A percentile compares a stretch with the other conserved stretches of the same genome.
Conservation (phyloP, 371 early-diverging fungal species). For the Catenaria anguillulae region DNA sequence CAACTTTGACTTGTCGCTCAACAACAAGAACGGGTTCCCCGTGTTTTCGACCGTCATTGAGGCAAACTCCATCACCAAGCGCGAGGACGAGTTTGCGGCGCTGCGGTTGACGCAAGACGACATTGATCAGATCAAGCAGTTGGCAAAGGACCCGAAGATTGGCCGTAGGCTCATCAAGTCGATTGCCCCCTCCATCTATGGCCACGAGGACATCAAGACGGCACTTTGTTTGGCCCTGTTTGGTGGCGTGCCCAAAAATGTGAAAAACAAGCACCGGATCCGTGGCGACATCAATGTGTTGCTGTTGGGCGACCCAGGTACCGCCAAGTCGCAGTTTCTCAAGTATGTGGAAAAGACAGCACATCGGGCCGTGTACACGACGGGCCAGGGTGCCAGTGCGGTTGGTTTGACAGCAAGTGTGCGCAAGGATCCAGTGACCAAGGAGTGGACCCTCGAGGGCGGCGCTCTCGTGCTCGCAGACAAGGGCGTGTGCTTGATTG, state of each 20-base stretch:
- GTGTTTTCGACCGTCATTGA: slow-evolving; percentile 94
- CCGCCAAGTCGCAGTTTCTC: slow-evolving; percentile 98
- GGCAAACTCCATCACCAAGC: slow-evolving; percentile 80
- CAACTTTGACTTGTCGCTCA: slow-evolving; percentile 80
- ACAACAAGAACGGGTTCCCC: slow-evolving; percentile 92
- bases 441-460: slow-evolving; percentile 99
- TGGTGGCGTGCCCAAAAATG: slow-evolving; percentile 92
- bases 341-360: slow-evolving; percentile 94
- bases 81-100: slow-evolving; percentile 72
- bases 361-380: slow-evolving; percentile 93
- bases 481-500: slow-evolving; percentile 94
- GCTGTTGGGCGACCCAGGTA: slow-evolving; percentile 98
- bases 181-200: slow-evolving; percentile 98
- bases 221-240: slow-evolving; percentile 93
- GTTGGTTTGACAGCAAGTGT: slow-evolving; percentile 99
- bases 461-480: slow-evolving; percentile 99
- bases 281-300: slow-evolving; percentile 99
- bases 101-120: slow-evolving; percentile 84
- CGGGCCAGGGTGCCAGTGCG: slow-evolving; percentile 98
- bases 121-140: slow-evolving; percentile 56
- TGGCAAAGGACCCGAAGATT: slow-evolving; percentile 68
- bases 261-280: slow-evolving; percentile 78
- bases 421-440: slow-evolving; percentile 86
- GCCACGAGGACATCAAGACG: slow-evolving; percentile 95
- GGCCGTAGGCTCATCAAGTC: slow-evolving; percentile 72